Base-by-base conservation (phyloP, 1,139 yeast genomes). In the Yamadazyma atmosphaerica region DNA sequence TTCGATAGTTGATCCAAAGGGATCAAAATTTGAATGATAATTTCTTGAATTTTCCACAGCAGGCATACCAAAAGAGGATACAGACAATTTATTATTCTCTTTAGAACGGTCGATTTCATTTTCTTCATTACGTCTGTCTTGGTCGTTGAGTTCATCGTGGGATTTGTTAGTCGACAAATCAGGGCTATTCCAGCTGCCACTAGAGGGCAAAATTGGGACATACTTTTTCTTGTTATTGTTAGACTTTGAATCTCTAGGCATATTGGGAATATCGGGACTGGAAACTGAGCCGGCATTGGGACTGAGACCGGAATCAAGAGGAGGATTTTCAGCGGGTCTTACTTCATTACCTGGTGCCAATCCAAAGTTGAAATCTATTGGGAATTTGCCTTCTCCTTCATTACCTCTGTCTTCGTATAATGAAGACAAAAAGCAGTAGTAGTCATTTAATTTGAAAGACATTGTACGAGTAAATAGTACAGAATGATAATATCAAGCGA, bases 331-430 rank as follows among this genome's bases (percentile, higher is more conserved):
- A 23, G 26, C 7, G 4, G 11, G 26, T 4, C 11, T 23, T 23
- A 10, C 31, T 28, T 28, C 31, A 6, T 28, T 16, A 11, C n/a
- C 37, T 12, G 31, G 29, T 25, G 25, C 36, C 14, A 63, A 46
- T 2, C 65, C 65, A 45, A 62, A 63, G 43, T 62, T 65, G 43
- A 63, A 63, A 39, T 63, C 65, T 3, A 60, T 51, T 3, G 65
- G 67, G 43, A 61, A 53, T 32, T 46, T 43, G 5, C 38, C 44
- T 14, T 26, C 26, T 19, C 18, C 13, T 4, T 18, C 35, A 25
- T 17, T 41, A 31, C 42, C 45, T 26, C 52, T 52, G 40, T 53
- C 58, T 16, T 61, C 67, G 36, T 50, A 60, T 36, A 63, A 47
- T 4, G 66, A 57, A 5, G 59, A 49, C 41, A 63, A 46, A 38